These are phyloP conservation scores for Salmacisia buchloeana DNA, from an alignment of 1,284 basidiomycete genomes.

Conservation along the genomic window DNA sequence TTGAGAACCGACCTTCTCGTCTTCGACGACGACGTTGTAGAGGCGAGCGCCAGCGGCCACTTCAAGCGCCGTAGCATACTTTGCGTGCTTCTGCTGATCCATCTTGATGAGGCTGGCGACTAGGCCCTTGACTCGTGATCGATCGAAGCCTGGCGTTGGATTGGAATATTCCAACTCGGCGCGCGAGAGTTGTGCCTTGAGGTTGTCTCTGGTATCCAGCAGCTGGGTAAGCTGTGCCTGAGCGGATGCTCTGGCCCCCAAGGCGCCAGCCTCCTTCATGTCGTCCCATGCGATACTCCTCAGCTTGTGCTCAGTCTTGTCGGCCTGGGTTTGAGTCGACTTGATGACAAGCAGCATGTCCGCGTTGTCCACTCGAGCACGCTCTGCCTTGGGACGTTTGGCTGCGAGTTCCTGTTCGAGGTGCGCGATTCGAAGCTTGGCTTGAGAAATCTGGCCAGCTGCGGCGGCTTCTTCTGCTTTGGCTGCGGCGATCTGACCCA, in stretches of 20 bases:
- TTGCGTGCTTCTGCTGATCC: conserved; percentile 57
- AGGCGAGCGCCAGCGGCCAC: conserved; percentile 83
- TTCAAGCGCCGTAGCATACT: conserved; percentile 84
- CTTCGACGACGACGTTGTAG: conserved; percentile 85
- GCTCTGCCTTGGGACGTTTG: conserved; percentile 74
- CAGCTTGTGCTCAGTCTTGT: conserved; percentile 59
- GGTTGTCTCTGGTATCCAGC: conserved; percentile 65
- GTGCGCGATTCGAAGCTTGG: conserved; percentile 70
- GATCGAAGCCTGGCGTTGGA: conserved; percentile 77
- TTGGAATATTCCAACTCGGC: conserved; percentile 79
- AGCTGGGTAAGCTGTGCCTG: conserved; percentile 61
- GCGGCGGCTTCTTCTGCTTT: conserved; percentile 70
- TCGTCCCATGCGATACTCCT: conserved; percentile 71
- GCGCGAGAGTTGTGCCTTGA: conserved; percentile 65
- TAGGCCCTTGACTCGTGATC: conserved; percentile 75
- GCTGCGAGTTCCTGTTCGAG: conserved; percentile 72
- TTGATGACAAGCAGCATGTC: conserved; percentile 61
- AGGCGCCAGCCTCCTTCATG: conserved; percentile 67
- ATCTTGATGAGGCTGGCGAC: conserved; percentile 67
- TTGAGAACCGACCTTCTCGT: conserved; percentile 80
- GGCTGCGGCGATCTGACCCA: conserved; percentile 92
- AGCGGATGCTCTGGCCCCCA: conserved; percentile 60
- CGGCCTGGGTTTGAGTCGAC: conserved; percentile 54
- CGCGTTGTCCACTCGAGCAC: conserved; percentile 75
- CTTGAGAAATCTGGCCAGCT: conserved; percentile 78